These are phyloP conservation scores for Carex sylvatica DNA, from an alignment of 202 grass and related monocot genomes.

Conservation along the genomic window DNA sequence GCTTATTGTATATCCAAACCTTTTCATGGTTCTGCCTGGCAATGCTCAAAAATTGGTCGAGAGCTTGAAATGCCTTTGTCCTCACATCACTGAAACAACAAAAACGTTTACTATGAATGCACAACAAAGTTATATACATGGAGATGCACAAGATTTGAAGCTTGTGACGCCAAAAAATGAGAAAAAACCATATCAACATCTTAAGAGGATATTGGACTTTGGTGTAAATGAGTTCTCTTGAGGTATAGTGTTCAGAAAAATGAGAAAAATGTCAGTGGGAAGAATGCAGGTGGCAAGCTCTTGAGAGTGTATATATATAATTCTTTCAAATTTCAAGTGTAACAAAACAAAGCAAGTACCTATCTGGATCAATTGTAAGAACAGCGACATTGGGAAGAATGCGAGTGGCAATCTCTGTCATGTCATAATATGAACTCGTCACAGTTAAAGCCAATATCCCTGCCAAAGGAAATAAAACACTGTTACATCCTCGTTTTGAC, in stretches of 20 bases:
- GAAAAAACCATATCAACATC: not conserved
- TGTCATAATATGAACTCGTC: conserved; percentile 95
- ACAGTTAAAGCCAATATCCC: conserved; percentile 96
- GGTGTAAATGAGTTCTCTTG: not conserved
- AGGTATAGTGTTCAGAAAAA: not conserved
- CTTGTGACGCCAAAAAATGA: not conserved
- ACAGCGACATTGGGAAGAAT: conserved; percentile 89
- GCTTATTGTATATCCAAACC: conserved; percentile 46
- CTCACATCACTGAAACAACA: conserved; percentile 82
- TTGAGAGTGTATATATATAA: conserved; percentile 15
- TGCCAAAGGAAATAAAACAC: conserved; percentile 40
- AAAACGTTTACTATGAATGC: conserved; percentile 25
- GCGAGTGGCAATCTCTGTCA: conserved; percentile 94
- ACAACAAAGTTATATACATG: not conserved
- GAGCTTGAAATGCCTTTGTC: conserved; percentile 93
- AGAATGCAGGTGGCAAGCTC: not conserved
- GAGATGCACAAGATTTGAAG: conserved; percentile 8
- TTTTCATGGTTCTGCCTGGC: conserved; percentile 85
- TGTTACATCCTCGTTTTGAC: not conserved
- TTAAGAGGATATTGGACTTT: not conserved
- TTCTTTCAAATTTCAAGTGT: conserved; percentile 2
- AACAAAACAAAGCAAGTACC: conserved; percentile 34
- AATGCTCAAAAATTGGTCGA: conserved; percentile 89
- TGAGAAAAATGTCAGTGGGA: not conserved
- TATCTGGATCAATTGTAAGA: conserved; percentile 91